These are phyloP conservation scores for Tulasnella sp. DNA, from an alignment of 768 basidiomycete genomes.

Conservation along the genomic window DNA sequence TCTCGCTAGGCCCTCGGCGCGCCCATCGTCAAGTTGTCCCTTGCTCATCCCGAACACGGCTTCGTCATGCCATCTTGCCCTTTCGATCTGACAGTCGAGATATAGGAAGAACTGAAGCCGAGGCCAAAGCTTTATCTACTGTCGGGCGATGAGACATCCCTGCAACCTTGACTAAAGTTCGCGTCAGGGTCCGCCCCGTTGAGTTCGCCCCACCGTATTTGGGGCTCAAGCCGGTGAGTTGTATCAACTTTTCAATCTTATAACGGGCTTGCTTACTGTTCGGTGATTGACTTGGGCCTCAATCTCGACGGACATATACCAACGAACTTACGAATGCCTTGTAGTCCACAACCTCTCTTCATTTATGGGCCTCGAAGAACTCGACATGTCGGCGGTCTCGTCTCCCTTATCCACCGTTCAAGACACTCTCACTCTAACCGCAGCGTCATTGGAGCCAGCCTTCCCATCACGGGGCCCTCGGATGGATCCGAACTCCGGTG, in stretches of 20 bases:
- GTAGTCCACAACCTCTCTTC: constrained; percentile 55
- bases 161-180: constrained; percentile 72
- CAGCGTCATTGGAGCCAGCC: constrained; percentile 41
- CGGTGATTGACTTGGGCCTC: constrained; percentile 60
- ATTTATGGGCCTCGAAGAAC: constrained; percentile 72
- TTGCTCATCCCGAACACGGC: constrained; percentile 93
- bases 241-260: neutral
- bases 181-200: constrained; percentile 77
- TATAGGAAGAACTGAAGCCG: constrained; percentile 62
- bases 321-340: constrained; percentile 91
- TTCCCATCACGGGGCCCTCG: constrained; percentile 50
- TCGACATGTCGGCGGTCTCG: constrained; percentile 62
- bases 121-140: constrained; percentile 34
- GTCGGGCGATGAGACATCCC: constrained; percentile 65
- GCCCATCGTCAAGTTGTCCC: constrained; percentile 73
- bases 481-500: neutral
- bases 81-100: constrained; percentile 87
- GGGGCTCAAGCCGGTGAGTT: constrained; percentile 80
- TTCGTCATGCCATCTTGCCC: constrained; percentile 80
- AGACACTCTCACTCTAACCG: constrained; percentile 20
- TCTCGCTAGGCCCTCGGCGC: constrained; percentile 49
- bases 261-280: neutral
- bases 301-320: constrained; percentile 79
- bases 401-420: constrained; percentile 36
- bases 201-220: constrained; percentile 86